Percentiles rank a stretch among this genome's conserved stretches.
Conservation (phyloP, 257 asterid genomes). For the Nicotiana knightiana region DNA sequence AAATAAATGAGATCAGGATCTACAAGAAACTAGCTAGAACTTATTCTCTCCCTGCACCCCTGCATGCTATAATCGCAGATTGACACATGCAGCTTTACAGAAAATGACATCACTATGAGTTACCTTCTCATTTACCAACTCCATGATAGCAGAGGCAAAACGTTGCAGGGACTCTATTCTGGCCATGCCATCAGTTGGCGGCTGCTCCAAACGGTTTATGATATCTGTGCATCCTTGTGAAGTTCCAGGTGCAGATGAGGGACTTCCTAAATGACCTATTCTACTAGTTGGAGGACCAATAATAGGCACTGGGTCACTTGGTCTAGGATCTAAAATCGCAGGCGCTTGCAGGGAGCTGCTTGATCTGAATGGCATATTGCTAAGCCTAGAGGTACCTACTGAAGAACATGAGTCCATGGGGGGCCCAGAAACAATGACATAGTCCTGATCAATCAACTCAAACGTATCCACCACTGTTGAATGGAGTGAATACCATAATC, state of each 20-base stretch:
- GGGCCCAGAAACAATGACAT: constrained; percentile 72
- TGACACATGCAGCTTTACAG: not conserved
- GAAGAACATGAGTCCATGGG: constrained; percentile 60
- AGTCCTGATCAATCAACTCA: constrained; percentile 78
- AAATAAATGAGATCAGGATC: not conserved
- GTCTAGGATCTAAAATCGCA: constrained; percentile 28
- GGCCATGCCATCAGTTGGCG: constrained; percentile 55
- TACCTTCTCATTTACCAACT: constrained; percentile 77
- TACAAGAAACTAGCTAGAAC: not conserved
- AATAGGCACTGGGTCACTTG: constrained; percentile 59
- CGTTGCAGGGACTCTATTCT: constrained; percentile 67
- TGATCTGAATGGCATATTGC: constrained; percentile 42
- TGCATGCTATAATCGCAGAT: not conserved
- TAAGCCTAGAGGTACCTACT: constrained; percentile 36
- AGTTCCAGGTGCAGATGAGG: constrained; percentile 53
- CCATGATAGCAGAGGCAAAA: constrained; percentile 59
- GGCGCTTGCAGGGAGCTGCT: constrained; percentile 38
- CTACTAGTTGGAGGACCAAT: constrained; percentile 33
- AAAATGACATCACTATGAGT: constrained; percentile 13
- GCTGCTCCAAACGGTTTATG: constrained; percentile 45
- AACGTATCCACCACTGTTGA: constrained; percentile 53
- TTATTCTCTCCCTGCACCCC: not conserved
- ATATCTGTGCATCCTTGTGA: constrained; percentile 52
- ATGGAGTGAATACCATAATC: constrained; percentile 18
- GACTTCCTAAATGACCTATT: constrained; percentile 36